Evolutionary conservation across 73 alveolate species (phyloP), one percentile per base, ranked within the genome.

Genomic region (Symbiodinium pilosum): DNA sequence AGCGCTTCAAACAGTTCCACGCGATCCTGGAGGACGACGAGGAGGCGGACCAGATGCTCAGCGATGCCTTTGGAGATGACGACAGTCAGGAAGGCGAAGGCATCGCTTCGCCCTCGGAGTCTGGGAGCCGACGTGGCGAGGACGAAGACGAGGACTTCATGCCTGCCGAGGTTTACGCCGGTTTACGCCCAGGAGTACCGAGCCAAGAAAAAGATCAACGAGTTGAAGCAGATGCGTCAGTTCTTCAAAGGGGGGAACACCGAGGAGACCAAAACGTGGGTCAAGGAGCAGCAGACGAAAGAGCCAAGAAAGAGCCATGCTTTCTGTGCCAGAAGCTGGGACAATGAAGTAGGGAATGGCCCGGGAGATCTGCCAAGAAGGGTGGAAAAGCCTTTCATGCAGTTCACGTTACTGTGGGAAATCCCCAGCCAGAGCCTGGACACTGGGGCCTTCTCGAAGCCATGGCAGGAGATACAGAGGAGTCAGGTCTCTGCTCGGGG

Each of bases 181-280:
- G n/a, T n/a, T n/a, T 85, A n/a, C 5, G 93, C 93, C 32, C 93
- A 86, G 43, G 93, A 86, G 84, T 51, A 86, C 59, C 47, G 52
- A 41, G 93, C 93, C 56, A 3, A 73, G n/a, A 86, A 86, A 30
- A 42, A 44, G 14, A 83, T 86, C 2, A 3, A 73, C 0, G 84
- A 86, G 59, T n/a, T 86, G 39, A 51, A 52, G 41, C 64, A 86
- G 93, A 86, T 86, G 93, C 0, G 93, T 28, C 93, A 86, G 83
- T 86, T 51, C 83, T 86, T 86, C 32, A 54, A 59, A 39, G 94
- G 44, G 28, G 8, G 39, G 38, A 64, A 64, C 32, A 12, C 77
- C 41, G 77, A 64, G 0, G 28, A 64, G 77, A 64, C 77, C 77
- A 64, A 64, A 36, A 36, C 64, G 21, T 86, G 93, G 93, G 93